These are phyloP conservation scores for Colletotrichum cereale DNA, from an alignment of 2,329 filamentous ascomycete genomes.

Conservation along the genomic window DNA sequence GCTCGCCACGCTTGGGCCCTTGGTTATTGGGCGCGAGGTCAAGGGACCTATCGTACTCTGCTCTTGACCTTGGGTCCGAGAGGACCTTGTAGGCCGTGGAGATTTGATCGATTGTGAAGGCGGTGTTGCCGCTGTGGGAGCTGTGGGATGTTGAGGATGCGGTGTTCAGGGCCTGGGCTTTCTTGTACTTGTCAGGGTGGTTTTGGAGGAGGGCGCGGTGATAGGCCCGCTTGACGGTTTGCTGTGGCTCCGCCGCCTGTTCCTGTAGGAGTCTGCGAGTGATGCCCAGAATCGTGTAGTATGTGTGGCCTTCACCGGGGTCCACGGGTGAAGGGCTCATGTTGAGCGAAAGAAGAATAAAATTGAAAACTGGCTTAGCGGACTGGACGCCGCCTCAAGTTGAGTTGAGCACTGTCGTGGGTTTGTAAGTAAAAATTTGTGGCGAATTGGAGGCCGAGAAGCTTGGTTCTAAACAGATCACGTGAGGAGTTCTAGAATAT, in stretches of 20 bases:
- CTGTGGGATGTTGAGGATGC: slow-evolving; percentile 32
- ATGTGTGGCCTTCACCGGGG: slow-evolving; percentile 53
- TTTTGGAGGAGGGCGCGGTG: slow-evolving; percentile 73
- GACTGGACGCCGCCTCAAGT: slow-evolving; percentile 22
- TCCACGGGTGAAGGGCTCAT: slow-evolving; percentile 36
- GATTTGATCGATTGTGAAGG: slow-evolving; percentile 73
- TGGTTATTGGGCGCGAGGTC: slow-evolving; percentile 49
- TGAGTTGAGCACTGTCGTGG: slow-evolving; percentile 8
- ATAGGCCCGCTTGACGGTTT: slow-evolving; percentile 72
- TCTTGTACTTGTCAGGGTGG: slow-evolving; percentile 71
- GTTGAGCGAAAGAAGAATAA: slow-evolving; percentile 10
- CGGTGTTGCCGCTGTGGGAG: not conserved
- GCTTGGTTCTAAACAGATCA: slow-evolving; percentile 16
- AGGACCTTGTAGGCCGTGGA: slow-evolving; percentile 69
- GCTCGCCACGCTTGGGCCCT: slow-evolving; percentile 42
- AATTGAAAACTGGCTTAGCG: slow-evolving; percentile 39
- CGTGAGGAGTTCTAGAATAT: slow-evolving; percentile 26
- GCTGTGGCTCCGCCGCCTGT: slow-evolving; percentile 51
- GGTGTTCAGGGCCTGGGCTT: slow-evolving; percentile 20
- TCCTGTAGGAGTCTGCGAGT: slow-evolving; percentile 61
- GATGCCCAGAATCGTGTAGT: slow-evolving; percentile 73
- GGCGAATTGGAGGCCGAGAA: slow-evolving; percentile 28
- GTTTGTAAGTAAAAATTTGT: slow-evolving; percentile 33
- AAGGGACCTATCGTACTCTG: slow-evolving; percentile 67
- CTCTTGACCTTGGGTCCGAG: slow-evolving; percentile 61